Conservation (phyloP, 139 green algal species). For the Deuterostichococcus epilithicus region DNA sequence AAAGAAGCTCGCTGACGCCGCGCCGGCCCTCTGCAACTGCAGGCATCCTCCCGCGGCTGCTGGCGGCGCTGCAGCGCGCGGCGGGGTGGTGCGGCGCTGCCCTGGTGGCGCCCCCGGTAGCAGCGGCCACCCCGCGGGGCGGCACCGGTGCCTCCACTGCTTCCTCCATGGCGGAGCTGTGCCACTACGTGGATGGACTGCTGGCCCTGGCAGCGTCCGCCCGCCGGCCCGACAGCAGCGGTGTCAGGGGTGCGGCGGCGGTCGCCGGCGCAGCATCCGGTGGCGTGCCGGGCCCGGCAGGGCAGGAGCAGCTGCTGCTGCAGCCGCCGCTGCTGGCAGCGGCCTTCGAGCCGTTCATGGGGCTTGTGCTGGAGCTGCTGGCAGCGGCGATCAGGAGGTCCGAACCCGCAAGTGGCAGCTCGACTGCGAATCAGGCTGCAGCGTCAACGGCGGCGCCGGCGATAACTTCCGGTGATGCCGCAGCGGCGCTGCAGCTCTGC, state of each 20-base stretch:
- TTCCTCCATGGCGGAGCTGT: not conserved
- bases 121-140: not conserved
- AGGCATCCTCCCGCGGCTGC: not conserved
- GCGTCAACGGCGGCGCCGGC: not conserved
- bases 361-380: not conserved
- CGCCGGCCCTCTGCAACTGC: too few relatives aligned
- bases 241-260: not conserved
- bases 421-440: too few relatives aligned
- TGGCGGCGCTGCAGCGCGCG: not conserved
- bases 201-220: slow-evolving; percentile 12
- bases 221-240: not conserved
- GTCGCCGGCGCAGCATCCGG: too few relatives aligned
- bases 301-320: not conserved
- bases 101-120: not conserved
- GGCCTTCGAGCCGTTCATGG: not conserved
- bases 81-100: not conserved
- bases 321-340: not conserved
- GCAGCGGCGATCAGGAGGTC: too few relatives aligned
- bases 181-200: slow-evolving; percentile 11
- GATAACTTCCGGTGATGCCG: not conserved
- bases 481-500: not conserved
- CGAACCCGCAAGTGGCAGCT: too few relatives aligned
- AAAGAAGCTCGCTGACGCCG: too few relatives aligned
- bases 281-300: too few relatives aligned
- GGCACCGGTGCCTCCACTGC: not conserved